Base-by-base conservation (phyloP, 306 rosid genomes). In the Senna siamea region DNA sequence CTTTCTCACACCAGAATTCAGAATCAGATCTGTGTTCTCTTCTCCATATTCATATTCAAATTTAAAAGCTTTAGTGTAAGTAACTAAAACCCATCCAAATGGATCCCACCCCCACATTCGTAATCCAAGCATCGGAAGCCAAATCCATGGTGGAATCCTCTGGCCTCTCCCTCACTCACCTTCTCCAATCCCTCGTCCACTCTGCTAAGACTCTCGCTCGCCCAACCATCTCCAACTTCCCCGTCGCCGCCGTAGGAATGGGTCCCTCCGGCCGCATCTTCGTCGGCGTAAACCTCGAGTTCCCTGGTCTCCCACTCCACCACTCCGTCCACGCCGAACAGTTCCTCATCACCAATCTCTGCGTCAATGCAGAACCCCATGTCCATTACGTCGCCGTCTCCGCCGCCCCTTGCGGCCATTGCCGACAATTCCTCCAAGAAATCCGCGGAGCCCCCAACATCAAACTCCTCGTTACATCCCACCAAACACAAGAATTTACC, bases 301-400 rank as follows among this genome's bases (percentile, higher is more conserved):
- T 94, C 83, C 96, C 97, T 0, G 91, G 87, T 13, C 93, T 94
- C 57, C 98, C 98, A 2, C 92, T 92, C 62, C 90, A 92, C 81
- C 92, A 91, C 60, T 80, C 98, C 18, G 79, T 94, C 79, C 98
- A 94, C 83, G 98, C 98, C 44, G 98, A 94, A 53, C 98, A 94
- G 85, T 94, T 94, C 84, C 96, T 94, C 52, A 74, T 88, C 72
- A 80, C 89, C 51, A 94, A 91, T 55, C 94, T 94, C 75, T 75
- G 73, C 50, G 57, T 88, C 76, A 71, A 94, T 54, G 70, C 38
- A 7, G 98, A 94, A 70, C 23, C 93, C 22, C 71, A 38, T 5
- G 90, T 94, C 18, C 73, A 72, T 2, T 87, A 52, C 65, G 47
- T 91, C 69, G 94, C 88, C 77, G 96, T 89, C 30, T 94, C 97